phyloP scores from a whole-genome alignment of 129 eudicot species.

The Artemisia annua region DNA sequence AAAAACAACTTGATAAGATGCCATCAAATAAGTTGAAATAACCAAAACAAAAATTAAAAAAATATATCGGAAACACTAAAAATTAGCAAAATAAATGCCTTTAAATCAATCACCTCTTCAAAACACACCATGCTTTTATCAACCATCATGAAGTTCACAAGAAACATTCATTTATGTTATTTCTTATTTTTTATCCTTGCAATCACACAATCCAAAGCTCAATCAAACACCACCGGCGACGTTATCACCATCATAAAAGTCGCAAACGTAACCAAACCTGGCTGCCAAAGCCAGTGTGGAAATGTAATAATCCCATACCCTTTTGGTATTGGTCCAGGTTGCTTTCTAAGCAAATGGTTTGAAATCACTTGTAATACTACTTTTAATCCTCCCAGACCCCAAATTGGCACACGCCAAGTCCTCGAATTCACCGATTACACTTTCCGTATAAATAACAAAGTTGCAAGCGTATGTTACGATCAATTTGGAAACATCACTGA shows the following conservation, averaged over 20 bases:
- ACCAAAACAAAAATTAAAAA: too few relatives aligned
- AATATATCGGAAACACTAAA: too few relatives aligned
- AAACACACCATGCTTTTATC: background rate
- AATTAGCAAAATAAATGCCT: background rate
- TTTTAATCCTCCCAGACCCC: conserved; percentile 35
- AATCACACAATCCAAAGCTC: conserved; percentile 19
- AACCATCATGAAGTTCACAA: conserved; percentile 27
- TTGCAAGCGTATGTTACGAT: conserved; percentile 27
- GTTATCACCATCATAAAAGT: conserved; percentile 18
- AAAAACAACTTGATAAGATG: too few relatives aligned
- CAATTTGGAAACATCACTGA: background rate
- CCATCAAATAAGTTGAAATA: too few relatives aligned
- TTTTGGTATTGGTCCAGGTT: conserved; percentile 34
- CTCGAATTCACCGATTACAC: conserved; percentile 25
- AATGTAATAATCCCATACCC: conserved; percentile 38
- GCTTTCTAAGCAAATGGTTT: conserved; percentile 26
- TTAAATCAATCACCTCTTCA: background rate
- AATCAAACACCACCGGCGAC: conserved; percentile 14
- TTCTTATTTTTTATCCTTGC: conserved; percentile 22
- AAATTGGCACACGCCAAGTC: background rate
- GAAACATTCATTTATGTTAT: conserved; percentile 10
- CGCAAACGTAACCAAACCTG: conserved; percentile 23
- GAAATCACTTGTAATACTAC: conserved; percentile 33
- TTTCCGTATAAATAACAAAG: conserved; percentile 19
- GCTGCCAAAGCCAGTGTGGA: conserved; percentile 40